Evolutionary conservation across 306 rosid genomes (phyloP).

Genomic region (Lupinus albus): DNA sequence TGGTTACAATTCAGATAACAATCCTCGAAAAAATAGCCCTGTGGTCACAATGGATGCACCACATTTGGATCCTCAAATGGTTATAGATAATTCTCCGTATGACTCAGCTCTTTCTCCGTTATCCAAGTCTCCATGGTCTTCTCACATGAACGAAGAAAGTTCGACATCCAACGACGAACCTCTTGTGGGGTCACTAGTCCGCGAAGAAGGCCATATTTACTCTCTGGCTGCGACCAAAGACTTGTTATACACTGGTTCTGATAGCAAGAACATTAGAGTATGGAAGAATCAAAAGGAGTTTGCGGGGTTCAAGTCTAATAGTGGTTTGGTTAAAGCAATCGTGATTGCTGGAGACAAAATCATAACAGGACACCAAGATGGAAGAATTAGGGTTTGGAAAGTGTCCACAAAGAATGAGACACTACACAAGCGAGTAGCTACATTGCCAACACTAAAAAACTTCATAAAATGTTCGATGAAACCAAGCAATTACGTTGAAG

Average conservation of each 20-base stretch:
- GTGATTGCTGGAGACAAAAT: slow-evolving; percentile 57
- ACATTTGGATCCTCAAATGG: slow-evolving; percentile 39
- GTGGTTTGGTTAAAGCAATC: slow-evolving; percentile 82
- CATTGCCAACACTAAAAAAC: slow-evolving; percentile 66
- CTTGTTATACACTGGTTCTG: slow-evolving; percentile 80
- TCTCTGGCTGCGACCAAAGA: slow-evolving; percentile 77
- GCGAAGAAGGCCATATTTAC: slow-evolving; percentile 91
- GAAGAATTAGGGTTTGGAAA: slow-evolving; percentile 83
- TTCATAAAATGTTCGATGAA: slow-evolving; percentile 69
- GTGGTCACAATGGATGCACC: not conserved
- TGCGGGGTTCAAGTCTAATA: slow-evolving; percentile 68
- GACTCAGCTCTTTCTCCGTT: slow-evolving; percentile 51
- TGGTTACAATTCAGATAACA: slow-evolving; percentile 34
- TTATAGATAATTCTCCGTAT: slow-evolving; percentile 1
- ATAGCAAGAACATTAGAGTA: slow-evolving; percentile 83
- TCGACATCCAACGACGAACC: slow-evolving; percentile 35
- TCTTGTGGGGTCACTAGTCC: slow-evolving; percentile 72
- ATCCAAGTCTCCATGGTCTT: slow-evolving; percentile 79
- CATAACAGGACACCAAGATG: slow-evolving; percentile 89
- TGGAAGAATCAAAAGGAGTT: slow-evolving; percentile 85
- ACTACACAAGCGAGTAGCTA: slow-evolving; percentile 60
- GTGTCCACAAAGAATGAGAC: slow-evolving; percentile 45
- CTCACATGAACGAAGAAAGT: slow-evolving; percentile 43
- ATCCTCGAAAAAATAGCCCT: slow-evolving; percentile 21
- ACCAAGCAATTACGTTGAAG: slow-evolving; percentile 82